Evolutionary conservation across 345 rosid genomes (phyloP).

Genomic region (Dovyalis caffra): DNA sequence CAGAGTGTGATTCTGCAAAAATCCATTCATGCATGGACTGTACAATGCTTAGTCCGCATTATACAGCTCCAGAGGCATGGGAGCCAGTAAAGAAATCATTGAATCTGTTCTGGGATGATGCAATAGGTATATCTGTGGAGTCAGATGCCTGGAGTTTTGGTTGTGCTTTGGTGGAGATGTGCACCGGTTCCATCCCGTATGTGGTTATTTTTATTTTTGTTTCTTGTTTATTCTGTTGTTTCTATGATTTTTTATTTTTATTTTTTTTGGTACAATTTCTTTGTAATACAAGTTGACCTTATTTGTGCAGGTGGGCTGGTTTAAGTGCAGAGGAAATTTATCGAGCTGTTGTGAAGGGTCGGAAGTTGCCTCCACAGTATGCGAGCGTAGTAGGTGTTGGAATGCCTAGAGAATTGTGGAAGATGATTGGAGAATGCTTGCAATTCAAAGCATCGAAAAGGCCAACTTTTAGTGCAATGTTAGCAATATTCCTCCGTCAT

Average conservation of each 20-base stretch:
- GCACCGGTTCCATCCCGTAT: conserved; percentile 97
- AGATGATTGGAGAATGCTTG: conserved; percentile 97
- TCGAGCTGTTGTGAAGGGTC: conserved; percentile 79
- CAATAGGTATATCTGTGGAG: conserved; percentile 79
- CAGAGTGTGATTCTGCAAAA: conserved; percentile 50
- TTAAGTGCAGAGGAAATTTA: conserved; percentile 88
- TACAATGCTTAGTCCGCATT: conserved; percentile 78
- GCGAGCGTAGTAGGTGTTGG: conserved; percentile 98
- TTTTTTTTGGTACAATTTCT: background rate
- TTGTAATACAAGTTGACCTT: background rate
- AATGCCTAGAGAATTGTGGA: conserved; percentile 92
- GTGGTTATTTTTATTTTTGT: conserved; percentile 31
- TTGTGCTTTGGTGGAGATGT: conserved; percentile 98
- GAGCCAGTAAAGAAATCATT: conserved; percentile 89
- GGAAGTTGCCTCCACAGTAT: conserved; percentile 93
- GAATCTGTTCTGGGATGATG: conserved; percentile 92
- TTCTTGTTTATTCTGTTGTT: too few relatives aligned
- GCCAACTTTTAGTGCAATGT: conserved; percentile 87
- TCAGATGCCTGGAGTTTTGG: conserved; percentile 99
- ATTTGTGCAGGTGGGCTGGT: conserved; percentile 80
- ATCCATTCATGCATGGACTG: conserved; percentile 83
- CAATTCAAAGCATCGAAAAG: conserved; percentile 89
- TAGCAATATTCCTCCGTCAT: conserved; percentile 85
- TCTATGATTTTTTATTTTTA: too few relatives aligned
- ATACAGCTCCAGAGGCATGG: conserved; percentile 98